Evolutionary conservation across 257 asterid genomes (phyloP).

Genomic region (Penstemon newberryi): DNA sequence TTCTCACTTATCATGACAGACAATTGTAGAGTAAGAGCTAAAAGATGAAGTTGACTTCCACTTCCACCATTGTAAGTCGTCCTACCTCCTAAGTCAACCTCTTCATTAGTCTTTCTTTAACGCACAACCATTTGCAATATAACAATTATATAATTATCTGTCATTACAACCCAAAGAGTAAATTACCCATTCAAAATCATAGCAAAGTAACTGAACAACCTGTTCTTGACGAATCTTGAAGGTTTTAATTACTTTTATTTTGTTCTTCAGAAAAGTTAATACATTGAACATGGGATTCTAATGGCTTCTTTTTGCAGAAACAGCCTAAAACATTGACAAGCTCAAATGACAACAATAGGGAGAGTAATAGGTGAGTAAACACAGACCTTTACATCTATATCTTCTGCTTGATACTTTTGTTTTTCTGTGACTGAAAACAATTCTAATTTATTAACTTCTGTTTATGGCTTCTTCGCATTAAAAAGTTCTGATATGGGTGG

Average conservation of each 20-base stretch:
- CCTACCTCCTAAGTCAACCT: background rate
- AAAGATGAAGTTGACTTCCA: conserved; percentile 7
- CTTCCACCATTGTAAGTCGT: background rate
- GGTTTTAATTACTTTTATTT: background rate
- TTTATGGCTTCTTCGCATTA: background rate
- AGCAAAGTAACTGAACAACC: too few relatives aligned
- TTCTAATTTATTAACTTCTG: background rate
- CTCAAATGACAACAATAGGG: conserved; percentile 33
- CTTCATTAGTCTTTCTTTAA: conserved; percentile 14
- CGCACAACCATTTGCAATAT: background rate
- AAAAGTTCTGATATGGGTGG: conserved; percentile 42
- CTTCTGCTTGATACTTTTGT: too few relatives aligned
- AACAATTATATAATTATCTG: background rate
- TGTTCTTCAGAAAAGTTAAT: background rate
- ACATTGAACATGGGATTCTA: background rate
- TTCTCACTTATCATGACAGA: too few relatives aligned
- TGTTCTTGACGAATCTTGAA: background rate
- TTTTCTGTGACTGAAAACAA: too few relatives aligned
- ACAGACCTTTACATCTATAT: too few relatives aligned
- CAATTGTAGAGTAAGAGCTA: too few relatives aligned
- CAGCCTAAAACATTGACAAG: background rate
- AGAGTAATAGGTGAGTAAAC: conserved; percentile 35
- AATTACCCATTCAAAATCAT: too few relatives aligned
- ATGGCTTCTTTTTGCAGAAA: background rate
- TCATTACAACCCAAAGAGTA: background rate